Base-by-base conservation (phyloP, 768 basidiomycete species). In the Boletus speciosus region DNA sequence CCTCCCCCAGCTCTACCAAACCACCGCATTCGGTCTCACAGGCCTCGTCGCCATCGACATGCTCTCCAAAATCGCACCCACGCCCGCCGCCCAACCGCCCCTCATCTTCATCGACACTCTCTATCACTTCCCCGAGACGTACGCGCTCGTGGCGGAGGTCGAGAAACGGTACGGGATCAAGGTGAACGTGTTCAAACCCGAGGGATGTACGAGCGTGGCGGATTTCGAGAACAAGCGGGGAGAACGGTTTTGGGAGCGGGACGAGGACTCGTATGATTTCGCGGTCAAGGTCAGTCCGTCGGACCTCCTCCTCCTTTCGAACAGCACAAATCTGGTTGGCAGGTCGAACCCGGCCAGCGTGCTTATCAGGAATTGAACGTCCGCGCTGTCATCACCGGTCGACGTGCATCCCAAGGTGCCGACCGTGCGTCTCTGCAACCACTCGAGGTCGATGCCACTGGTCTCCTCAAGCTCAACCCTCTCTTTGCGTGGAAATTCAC, bases 31-130 rank as follows among this genome's bases (percentile, higher is more conserved):
- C 66, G 97, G 97, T 7, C 79, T 98, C 55, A 98, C 95, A 0
- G 96, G 97, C 10, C 84, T 95, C 49, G 93, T 93, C 51, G 86
- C 93, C 19, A 85, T 91, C 56, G 93, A 97, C 69, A 97, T 99
- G 92, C 82, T 98, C 50, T 87, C 90, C 34, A 90, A 90, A 69
- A 76, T 94, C 57, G 85, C 86, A 3, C 55, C 74, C 27, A 66
- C 73, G 1, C 14, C 16, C 80, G 25, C 75, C 11, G 66, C 81
- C 0, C 62, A 34, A 19, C 90, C 90, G 1, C 93, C 94, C 1
- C 80, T 98, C 19, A 93, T 98, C 74, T 98, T 99, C 75, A 73
- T 98, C 67, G 95, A 99, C 74, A 98, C 97, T 0, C 78, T 98
- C 14, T 93, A 98, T 68, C 97, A 98, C 74, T 99, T 99, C 73